A percentile compares a stretch with the other conserved stretches of the same genome.
phyloP scores from a whole-genome alignment of 768 basidiomycete genomes.

The Omphalotus guepiniiformis region DNA sequence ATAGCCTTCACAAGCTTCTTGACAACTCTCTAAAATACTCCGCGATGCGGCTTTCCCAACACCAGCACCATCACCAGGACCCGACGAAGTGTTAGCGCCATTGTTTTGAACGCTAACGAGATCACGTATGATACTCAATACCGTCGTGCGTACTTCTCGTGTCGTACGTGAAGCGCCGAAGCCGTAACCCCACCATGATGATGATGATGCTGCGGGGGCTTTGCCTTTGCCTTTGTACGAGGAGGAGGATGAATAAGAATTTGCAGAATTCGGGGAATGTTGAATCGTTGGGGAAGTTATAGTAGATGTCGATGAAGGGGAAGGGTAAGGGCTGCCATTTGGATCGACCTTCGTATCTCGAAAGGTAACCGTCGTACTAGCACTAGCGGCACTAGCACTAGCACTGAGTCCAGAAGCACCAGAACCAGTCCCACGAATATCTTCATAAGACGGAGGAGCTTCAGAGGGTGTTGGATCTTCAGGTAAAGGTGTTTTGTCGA shows the following conservation, averaged over 20 bases:
- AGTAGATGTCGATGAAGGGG: background rate
- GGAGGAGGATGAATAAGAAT: conserved; percentile 1
- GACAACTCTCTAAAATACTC: conserved; percentile 58
- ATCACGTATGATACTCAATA: conserved; percentile 52
- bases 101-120: conserved; percentile 39
- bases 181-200: conserved; percentile 5
- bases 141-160: conserved; percentile 49
- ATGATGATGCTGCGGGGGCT: conserved; percentile 1
- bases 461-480: background rate
- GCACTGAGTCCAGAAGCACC: no score
- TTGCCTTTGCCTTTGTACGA: conserved; percentile 8
- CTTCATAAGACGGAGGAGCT: conserved; percentile 6
- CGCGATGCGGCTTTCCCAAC: conserved; percentile 27
- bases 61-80: no score
- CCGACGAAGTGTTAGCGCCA: no score
- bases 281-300: background rate
- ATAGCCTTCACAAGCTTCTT: conserved; percentile 51
- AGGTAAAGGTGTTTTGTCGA: conserved; percentile 1
- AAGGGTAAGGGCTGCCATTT: no score
- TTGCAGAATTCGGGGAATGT: conserved; percentile 1
- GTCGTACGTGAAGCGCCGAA: conserved; percentile 26
- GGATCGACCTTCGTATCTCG: conserved; percentile 2
- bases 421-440: no score
- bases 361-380: background rate
- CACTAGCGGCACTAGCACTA: background rate